phyloP scores from a whole-genome alignment of 495 filamentous ascomycete species.

The Aspergillus carlsbadensis region DNA sequence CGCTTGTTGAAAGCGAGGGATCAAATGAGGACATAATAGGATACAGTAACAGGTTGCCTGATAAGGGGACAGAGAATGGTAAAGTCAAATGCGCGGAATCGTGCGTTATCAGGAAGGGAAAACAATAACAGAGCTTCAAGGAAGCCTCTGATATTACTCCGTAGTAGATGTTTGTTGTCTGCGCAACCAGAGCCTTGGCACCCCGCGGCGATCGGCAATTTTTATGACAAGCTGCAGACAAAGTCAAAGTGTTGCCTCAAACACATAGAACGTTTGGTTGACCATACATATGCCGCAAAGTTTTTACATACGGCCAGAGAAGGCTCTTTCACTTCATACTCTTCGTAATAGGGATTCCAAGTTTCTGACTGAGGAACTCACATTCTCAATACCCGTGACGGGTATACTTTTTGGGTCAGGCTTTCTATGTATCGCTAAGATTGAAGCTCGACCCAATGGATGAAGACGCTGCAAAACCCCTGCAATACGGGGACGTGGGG shows the following conservation, averaged over 20 bases:
- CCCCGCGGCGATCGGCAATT: not conserved
- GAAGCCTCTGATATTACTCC: not conserved
- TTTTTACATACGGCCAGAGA: slow-evolving; percentile 11
- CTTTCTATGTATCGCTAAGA: slow-evolving; percentile 30
- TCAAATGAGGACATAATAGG: slow-evolving; percentile 76
- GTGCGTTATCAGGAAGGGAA: not conserved
- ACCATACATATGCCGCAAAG: slow-evolving; percentile 9
- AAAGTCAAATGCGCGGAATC: not conserved
- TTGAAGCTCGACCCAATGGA: slow-evolving; percentile 58
- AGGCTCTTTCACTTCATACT: not conserved
- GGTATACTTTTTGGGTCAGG: slow-evolving; percentile 32
- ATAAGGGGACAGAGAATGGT: not conserved
- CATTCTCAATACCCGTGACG: slow-evolving; percentile 38
- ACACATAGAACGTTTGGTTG: too few species aligned
- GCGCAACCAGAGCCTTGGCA: slow-evolving; percentile 31
- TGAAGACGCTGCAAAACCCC: slow-evolving; percentile 52
- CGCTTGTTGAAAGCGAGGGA: slow-evolving; percentile 70
- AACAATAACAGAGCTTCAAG: not conserved
- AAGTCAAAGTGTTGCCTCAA: not conserved
- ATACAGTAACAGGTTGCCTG: slow-evolving; percentile 5
- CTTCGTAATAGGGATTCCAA: not conserved
- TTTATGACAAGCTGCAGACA: not conserved
- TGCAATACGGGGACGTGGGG: slow-evolving; percentile 68
- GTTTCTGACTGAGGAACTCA: not conserved
- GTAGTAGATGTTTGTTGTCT: too few species aligned